Conservation (phyloP, 352 stramenopile genomes). For the Thraustochytrium striatum region DNA sequence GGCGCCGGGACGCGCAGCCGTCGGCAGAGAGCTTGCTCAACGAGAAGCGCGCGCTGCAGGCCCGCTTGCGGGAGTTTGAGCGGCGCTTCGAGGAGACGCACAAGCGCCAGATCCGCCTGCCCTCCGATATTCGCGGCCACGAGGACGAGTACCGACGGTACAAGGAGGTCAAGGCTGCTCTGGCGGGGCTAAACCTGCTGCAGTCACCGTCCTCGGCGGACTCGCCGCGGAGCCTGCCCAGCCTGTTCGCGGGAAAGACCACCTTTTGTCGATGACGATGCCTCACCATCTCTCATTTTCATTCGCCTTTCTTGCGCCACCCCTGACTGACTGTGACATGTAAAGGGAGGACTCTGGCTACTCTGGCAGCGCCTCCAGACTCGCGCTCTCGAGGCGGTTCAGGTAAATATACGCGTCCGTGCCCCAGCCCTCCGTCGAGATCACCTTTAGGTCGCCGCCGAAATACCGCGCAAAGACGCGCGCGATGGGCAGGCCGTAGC, state of each 20-base stretch:
- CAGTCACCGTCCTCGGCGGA: neutral
- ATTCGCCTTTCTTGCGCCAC: too few species aligned
- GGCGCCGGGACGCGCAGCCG: neutral
- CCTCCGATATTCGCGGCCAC: conserved; percentile 9
- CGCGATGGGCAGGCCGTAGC: conserved; percentile 81
- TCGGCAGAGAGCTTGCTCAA: neutral
- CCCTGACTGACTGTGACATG: too few species aligned
- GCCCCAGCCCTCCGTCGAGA: conserved; percentile 86
- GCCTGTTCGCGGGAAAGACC: too few species aligned
- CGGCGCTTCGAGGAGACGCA: conserved; percentile 22
- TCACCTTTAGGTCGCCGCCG: conserved; percentile 81
- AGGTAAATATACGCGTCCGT: conserved; percentile 84
- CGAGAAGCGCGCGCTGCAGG: conserved; percentile 27
- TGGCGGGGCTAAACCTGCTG: neutral
- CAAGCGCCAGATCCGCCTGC: conserved; percentile 28
- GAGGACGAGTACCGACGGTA: conserved; percentile 32
- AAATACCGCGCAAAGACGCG: conserved; percentile 85
- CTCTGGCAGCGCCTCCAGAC: conserved; percentile 30
- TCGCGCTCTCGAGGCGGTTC: conserved; percentile 64
- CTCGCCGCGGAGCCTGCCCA: too few species aligned
- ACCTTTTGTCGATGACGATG: too few species aligned
- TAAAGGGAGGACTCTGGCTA: too few species aligned
- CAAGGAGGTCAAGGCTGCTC: conserved; percentile 36
- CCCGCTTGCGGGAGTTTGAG: conserved; percentile 37
- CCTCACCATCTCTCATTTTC: too few species aligned